These are phyloP conservation scores for Diversispora eburnea DNA, from an alignment of 192 early-diverging fungal genomes.

Conservation along the genomic window DNA sequence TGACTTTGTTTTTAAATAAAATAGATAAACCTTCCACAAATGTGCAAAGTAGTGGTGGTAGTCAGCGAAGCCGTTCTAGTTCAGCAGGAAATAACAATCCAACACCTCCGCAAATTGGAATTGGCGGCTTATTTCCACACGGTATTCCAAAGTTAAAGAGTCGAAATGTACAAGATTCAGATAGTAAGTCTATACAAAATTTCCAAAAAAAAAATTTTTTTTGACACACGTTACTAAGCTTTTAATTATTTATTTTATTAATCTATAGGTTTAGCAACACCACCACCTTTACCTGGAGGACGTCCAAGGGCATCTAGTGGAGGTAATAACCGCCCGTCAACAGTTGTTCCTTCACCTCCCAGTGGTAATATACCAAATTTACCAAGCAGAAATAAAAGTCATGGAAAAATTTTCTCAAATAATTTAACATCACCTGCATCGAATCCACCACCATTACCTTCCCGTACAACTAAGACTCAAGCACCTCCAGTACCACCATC, in stretches of 20 bases:
- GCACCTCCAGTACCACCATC: not conserved
- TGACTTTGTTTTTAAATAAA: not conserved
- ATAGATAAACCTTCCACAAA: constrained; percentile 16
- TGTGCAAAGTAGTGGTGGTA: constrained; percentile 24
- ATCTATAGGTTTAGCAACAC: constrained; percentile 21
- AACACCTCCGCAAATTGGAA: constrained; percentile 36
- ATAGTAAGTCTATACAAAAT: constrained; percentile 32
- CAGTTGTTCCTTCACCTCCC: not conserved
- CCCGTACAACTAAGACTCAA: not conserved
- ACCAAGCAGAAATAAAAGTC: not conserved
- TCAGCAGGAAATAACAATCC: constrained; percentile 31
- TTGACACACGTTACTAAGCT: not conserved
- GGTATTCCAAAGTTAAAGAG: constrained; percentile 63
- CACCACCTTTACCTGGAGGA: constrained; percentile 25
- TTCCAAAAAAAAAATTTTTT: constrained; percentile 5
- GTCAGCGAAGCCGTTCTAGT: constrained; percentile 23
- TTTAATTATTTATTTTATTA: not conserved
- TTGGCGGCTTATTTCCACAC: constrained; percentile 59
- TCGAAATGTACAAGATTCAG: constrained; percentile 52
- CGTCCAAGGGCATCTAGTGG: constrained; percentile 24
- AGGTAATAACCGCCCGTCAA: not conserved
- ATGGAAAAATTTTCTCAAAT: constrained; percentile 13
- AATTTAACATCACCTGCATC: constrained; percentile 24
- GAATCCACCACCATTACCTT: constrained; percentile 19
- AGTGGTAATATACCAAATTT: constrained; percentile 5